Base-by-base conservation (phyloP, 305 asterid species). In the Coffea humblotiana region DNA sequence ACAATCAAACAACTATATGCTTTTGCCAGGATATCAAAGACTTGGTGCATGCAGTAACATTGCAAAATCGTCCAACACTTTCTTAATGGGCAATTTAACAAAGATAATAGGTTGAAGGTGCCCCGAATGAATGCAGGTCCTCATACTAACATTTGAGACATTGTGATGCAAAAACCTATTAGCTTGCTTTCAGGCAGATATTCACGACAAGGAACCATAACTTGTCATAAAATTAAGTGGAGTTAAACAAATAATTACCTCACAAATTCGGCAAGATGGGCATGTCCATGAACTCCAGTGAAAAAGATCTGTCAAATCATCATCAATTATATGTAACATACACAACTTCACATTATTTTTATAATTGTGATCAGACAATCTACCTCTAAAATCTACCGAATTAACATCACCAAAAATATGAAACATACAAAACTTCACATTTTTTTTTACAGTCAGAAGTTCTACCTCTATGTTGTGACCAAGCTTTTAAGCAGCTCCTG, bases 261-360 rank as follows among this genome's bases (percentile, higher is more conserved):
- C 99, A 78, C 98, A 96, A 66, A 76, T 79, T 56, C 98, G 93
- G 88, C 99, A 96, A 79, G 98, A 96, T 67, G 99, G 98, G 87
- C 99, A 96, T 49, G 89, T 83, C 99, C 98, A 94, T 68, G 98
- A 93, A 85, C 97, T 94, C 99, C 98, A 96, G 87, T 94, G 98
- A 83, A 96, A 93, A 84, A 96, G 94, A 90, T 96, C 99, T 94
- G 93, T 47, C 81, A 77, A 70, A 72, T 80, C 78, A 80, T 35
- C 79, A 76, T 80, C 75, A 85, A 8, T 69, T 72, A 71, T 27
- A 51, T 72, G 76, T 43, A 81, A 80, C 40, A 72, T 21, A 74
- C 68, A 43, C 29, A 32, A 74, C 63, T 81, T 71, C 48, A 35
- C 67, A 23, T 71, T 60, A n/a, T 40, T 72, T 76, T 47, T 40